Evolutionary conservation across 2,329 filamentous ascomycete species (phyloP), one percentile per base, ranked within the genome.

Genomic region (Nannizzia gypsea): DNA sequence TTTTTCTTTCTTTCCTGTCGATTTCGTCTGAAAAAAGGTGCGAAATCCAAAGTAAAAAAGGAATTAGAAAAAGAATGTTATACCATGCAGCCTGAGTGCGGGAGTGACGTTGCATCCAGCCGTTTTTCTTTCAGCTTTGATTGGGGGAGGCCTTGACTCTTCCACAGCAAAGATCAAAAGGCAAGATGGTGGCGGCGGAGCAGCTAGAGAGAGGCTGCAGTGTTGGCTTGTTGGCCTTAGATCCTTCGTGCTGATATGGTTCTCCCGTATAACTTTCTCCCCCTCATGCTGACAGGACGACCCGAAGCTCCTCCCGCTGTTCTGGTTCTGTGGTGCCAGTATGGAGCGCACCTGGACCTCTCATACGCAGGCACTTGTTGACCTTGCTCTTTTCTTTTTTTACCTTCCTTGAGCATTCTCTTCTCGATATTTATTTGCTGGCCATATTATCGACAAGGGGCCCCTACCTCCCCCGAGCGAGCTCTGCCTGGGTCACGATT

Each of bases 101-200:
- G 28, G 50, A 54, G 50, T 54, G 50, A 54, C 50, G 50, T 54
- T 54, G 50, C 50, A 54, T 54, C 20, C 50, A 50, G 44, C 44
- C 20, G 28, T 54, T 54, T 54, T 54, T 54, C 50, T 54, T 54
- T 54, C 50, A 54, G 26, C 50, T 20, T 8, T 54, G 24, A 54
- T 34, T 54, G 50, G 50, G 50, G n/a, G 31, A 54, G 31, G 17
- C 50, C 24, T 54, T 17, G 22, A 28, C 11, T 15, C 24, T 34
- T 20, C n/a, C 50, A n/a, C 26, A 11, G 6, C 44, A 50, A 26
- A 50, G 22, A 24, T 26, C 50, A n/a, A n/a, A n/a, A 54, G 50
- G 26, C 31, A 54, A 50, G 34, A 54, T 31, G 24, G 50, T 15
- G 15, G 50, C 50, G 50, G 50, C 50, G 50, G 17, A 54, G 50